Conservation (phyloP, 2,329 filamentous ascomycete species). For the Epichloe sylvatica region DNA sequence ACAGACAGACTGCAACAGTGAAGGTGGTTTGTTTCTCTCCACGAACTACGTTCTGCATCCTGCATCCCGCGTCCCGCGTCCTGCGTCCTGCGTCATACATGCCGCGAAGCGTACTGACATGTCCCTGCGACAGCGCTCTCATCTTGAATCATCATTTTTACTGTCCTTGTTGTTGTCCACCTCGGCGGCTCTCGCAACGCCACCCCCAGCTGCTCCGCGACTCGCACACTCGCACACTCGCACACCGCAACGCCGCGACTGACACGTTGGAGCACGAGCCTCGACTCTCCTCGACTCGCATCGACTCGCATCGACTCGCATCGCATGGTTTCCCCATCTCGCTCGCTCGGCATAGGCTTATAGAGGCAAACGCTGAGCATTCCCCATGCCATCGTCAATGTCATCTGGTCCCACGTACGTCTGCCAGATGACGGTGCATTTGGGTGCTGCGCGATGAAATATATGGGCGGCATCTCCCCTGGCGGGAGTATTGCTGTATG, state of each 20-base stretch:
- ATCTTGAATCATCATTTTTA: not conserved
- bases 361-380: not conserved
- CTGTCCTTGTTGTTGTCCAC: not conserved
- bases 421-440: slow-evolving; percentile 34
- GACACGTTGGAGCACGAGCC: not conserved
- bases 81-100: not conserved
- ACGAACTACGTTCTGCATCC: not conserved
- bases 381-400: slow-evolving; percentile 2
- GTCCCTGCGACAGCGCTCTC: not conserved
- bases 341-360: not conserved
- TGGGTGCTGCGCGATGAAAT: slow-evolving; percentile 45
- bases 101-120: not conserved
- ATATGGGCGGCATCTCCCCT: slow-evolving; percentile 63
- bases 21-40: not conserved
- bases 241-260: slow-evolving; percentile 1
- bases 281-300: too few relatives aligned
- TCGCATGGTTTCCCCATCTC: not conserved
- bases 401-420: slow-evolving; percentile 3
- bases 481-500: slow-evolving; percentile 64
- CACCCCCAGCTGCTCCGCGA: too few relatives aligned
- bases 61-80: not conserved
- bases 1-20: not conserved
- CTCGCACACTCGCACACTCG: not conserved
- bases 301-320: not conserved
- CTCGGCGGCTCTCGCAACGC: too few relatives aligned